These are phyloP conservation scores for Cordyceps javanica DNA, from an alignment of 2,329 filamentous ascomycete genomes.

Conservation along the genomic window DNA sequence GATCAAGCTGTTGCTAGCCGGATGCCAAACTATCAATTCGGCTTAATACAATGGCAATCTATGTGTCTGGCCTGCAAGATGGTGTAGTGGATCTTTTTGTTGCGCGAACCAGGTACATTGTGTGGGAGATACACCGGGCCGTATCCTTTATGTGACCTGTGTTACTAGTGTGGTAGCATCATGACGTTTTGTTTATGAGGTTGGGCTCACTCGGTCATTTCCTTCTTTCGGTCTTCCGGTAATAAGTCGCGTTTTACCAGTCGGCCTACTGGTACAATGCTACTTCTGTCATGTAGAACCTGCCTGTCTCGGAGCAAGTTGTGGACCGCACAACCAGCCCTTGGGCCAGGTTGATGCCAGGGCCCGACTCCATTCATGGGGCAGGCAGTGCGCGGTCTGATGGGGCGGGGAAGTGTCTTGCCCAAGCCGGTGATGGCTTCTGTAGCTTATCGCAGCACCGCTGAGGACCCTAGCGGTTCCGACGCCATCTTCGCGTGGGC, in stretches of 20 bases:
- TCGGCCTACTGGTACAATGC: neutral
- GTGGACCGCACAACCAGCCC: neutral
- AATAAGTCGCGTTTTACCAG: neutral
- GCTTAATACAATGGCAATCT: neutral
- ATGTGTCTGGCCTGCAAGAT: neutral
- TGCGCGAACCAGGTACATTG: neutral
- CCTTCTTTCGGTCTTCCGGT: neutral
- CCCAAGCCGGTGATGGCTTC: conserved; percentile 12
- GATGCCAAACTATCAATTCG: neutral
- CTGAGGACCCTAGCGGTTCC: neutral
- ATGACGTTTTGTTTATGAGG: neutral
- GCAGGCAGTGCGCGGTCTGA: conserved; percentile 1
- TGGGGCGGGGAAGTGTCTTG: conserved; percentile 9
- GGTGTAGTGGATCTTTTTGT: neutral
- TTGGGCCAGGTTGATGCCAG: neutral
- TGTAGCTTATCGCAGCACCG: conserved; percentile 9
- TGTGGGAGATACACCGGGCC: neutral
- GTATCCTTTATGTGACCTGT: neutral
- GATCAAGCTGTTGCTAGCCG: neutral
- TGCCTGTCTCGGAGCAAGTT: neutral
- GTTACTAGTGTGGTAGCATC: neutral
- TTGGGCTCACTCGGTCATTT: neutral
- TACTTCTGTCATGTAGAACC: too few species aligned
- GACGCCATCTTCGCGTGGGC: neutral
- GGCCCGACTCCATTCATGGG: conserved; percentile 3